These are phyloP conservation scores for Schizothecium vesticola DNA, from an alignment of 495 filamentous ascomycete species.

Conservation along the genomic window DNA sequence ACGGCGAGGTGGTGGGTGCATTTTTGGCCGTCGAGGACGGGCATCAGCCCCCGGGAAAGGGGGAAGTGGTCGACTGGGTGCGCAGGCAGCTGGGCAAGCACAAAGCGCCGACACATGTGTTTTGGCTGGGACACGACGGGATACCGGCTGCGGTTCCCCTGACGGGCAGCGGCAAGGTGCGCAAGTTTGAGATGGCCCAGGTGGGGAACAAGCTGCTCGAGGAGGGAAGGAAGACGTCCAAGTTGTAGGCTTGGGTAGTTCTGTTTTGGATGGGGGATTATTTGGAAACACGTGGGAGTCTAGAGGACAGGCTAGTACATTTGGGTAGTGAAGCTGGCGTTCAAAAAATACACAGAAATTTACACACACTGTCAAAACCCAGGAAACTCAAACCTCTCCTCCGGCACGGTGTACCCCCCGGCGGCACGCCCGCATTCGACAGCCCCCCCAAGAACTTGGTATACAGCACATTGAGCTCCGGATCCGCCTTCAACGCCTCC, in stretches of 20 bases:
- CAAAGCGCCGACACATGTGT: slow-evolving; percentile 61
- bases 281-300: background rate
- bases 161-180: slow-evolving; percentile 67
- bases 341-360: background rate
- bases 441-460: slow-evolving; percentile 27
- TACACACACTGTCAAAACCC: slow-evolving; percentile 19
- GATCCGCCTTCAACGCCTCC: slow-evolving; percentile 17
- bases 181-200: slow-evolving; percentile 61
- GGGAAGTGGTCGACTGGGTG: slow-evolving; percentile 55
- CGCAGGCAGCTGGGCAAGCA: slow-evolving; percentile 57
- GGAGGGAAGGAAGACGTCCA: slow-evolving; percentile 25
- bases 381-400: slow-evolving; percentile 27
- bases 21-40: slow-evolving; percentile 44
- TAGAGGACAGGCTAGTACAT: background rate
- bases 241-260: slow-evolving; percentile 22
- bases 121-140: slow-evolving; percentile 59
- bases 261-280: background rate
- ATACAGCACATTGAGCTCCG: slow-evolving; percentile 22
- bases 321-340: background rate
- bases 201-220: slow-evolving; percentile 48
- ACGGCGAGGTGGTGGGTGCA: slow-evolving; percentile 63
- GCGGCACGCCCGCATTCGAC: slow-evolving; percentile 17
- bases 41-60: slow-evolving; percentile 33
- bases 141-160: slow-evolving; percentile 52
- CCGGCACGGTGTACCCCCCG: slow-evolving; percentile 13